Evolutionary conservation across 306 rosid genomes (phyloP).

Genomic region (Comarum palustre): DNA sequence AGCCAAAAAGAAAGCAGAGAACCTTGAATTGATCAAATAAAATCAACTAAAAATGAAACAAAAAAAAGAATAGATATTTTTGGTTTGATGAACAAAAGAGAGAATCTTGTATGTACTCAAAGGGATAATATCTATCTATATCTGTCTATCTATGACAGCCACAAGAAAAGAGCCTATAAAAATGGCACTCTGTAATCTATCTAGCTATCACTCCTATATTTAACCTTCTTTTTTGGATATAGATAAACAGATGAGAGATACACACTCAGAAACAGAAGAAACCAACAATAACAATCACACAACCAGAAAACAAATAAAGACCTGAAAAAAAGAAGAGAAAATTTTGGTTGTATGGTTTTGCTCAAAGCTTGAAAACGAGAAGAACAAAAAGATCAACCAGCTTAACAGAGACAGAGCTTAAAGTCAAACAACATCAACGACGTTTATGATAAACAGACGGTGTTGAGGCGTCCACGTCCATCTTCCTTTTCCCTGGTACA

Average conservation of each 20-base stretch:
- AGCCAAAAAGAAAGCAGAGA: constrained; percentile 7
- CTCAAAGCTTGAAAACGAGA: neutral
- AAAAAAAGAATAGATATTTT: constrained; percentile 10
- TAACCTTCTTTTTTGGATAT: constrained; percentile 1
- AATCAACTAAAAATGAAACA: constrained; percentile 7
- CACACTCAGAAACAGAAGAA: neutral
- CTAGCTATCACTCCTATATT: neutral
- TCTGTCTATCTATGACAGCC: constrained; percentile 13
- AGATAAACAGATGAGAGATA: neutral
- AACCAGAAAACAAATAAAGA: neutral
- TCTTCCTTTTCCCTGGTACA: neutral
- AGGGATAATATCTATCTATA: constrained; percentile 3
- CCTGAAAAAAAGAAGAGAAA: neutral
- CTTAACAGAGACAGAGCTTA: constrained; percentile 2
- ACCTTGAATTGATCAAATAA: constrained; percentile 17
- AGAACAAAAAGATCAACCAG: constrained; percentile 10
- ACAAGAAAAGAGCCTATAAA: constrained; percentile 14
- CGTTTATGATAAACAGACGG: constrained; percentile 37
- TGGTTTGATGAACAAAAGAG: neutral
- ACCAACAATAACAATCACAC: constrained; percentile 19
- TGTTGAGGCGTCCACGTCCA: constrained; percentile 52
- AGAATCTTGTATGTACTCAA: constrained; percentile 6
- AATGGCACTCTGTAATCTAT: constrained; percentile 13
- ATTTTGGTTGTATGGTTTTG: neutral
- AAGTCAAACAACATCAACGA: constrained; percentile 6